These are phyloP conservation scores for Eryngium alpinum DNA, from an alignment of 140 eudicot species.

Conservation along the genomic window DNA sequence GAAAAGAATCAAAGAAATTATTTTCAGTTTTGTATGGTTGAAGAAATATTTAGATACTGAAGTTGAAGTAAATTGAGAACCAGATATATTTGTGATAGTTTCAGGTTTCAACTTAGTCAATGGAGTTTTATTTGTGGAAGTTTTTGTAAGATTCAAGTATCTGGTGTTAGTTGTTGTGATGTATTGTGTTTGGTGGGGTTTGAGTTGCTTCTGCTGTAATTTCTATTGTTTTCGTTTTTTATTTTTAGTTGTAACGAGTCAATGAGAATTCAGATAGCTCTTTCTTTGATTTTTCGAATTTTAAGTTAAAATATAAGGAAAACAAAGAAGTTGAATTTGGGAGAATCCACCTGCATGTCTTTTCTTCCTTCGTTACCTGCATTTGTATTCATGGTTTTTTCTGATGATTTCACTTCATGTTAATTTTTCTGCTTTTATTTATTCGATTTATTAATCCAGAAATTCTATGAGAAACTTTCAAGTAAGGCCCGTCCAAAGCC, in stretches of 20 bases:
- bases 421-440: neutral
- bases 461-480: constrained; percentile 60
- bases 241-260: too few relatives aligned
- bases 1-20: too few relatives aligned
- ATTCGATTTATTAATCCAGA: constrained; percentile 29
- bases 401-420: neutral
- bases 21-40: too few relatives aligned
- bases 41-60: neutral
- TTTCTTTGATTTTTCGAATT: too few relatives aligned
- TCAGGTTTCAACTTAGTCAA: neutral
- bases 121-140: neutral
- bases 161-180: neutral
- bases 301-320: too few relatives aligned
- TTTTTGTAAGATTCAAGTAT: neutral
- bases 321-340: too few relatives aligned
- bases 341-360: too few relatives aligned
- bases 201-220: constrained; percentile 12
- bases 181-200: constrained; percentile 24
- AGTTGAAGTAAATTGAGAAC: neutral
- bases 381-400: neutral
- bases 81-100: too few relatives aligned
- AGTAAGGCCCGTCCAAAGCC: constrained; percentile 64
- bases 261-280: too few relatives aligned
- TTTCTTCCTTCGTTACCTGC: neutral
- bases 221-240: neutral